Conservation (phyloP, 192 early-diverging fungal species). For the Coemansia pectinata region DNA sequence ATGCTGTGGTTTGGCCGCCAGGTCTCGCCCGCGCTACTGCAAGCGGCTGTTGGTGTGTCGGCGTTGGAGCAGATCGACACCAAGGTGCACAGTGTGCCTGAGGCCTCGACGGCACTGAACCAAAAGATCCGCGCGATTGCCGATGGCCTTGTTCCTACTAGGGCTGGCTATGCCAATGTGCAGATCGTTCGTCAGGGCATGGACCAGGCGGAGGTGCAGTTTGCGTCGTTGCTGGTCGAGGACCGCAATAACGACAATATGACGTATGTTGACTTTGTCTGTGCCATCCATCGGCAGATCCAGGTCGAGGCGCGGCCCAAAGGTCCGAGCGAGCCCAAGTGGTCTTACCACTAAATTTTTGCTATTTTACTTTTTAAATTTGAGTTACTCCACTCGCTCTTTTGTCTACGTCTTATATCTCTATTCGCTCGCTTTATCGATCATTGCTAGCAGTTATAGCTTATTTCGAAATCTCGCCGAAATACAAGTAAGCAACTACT, state of each 20-base stretch:
- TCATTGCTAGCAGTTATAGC: neutral
- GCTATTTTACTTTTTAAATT: neutral
- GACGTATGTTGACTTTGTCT: constrained; percentile 93
- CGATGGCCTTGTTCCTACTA: constrained; percentile 61
- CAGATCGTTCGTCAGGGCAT: constrained; percentile 82
- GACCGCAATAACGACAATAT: constrained; percentile 86
- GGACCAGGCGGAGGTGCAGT: constrained; percentile 80
- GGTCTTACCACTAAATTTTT: constrained; percentile 34
- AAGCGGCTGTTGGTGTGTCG: constrained; percentile 78
- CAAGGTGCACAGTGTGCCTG: constrained; percentile 59
- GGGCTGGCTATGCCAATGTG: constrained; percentile 65
- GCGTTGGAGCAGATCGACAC: constrained; percentile 71
- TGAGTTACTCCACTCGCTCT: neutral
- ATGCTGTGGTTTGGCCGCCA: constrained; percentile 89
- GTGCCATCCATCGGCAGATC: constrained; percentile 84
- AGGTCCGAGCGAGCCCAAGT: constrained; percentile 37
- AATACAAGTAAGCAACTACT: neutral
- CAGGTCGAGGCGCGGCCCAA: constrained; percentile 68
- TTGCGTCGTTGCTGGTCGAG: constrained; percentile 77
- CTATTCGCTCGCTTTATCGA: neutral
- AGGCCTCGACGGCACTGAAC: constrained; percentile 63
- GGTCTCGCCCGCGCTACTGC: constrained; percentile 61
- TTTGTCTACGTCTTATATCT: neutral
- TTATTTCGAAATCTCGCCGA: neutral
- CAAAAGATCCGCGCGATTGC: constrained; percentile 67